Percentiles rank a stretch among this genome's conserved stretches.
phyloP scores from a whole-genome alignment of 257 asterid species.

The Misopates orontium region DNA sequence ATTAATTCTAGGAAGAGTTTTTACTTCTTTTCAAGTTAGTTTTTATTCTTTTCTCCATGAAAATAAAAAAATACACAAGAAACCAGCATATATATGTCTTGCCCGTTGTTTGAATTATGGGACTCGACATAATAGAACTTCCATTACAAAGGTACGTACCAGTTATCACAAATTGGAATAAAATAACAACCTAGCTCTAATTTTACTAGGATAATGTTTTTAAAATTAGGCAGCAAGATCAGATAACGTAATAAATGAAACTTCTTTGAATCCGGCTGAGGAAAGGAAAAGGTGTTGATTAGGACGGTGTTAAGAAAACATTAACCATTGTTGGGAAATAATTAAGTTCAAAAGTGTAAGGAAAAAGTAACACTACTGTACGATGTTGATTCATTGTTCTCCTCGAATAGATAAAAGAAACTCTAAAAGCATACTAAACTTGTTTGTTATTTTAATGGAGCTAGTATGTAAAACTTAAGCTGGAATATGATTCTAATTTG shows the following conservation, averaged over 20 bases:
- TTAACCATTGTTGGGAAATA: background rate
- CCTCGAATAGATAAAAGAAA: slow-evolving; percentile 16
- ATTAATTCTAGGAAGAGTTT: too few species aligned
- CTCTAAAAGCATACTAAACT: background rate
- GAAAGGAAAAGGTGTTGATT: slow-evolving; percentile 1
- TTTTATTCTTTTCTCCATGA: too few species aligned
- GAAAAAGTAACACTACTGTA: background rate
- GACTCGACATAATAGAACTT: too few species aligned
- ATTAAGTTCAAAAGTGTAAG: background rate
- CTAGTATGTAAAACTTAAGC: slow-evolving; percentile 24
- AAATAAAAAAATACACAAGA: too few species aligned
- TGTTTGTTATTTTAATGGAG: background rate
- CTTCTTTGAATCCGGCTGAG: background rate
- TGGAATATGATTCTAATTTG: slow-evolving; percentile 48
- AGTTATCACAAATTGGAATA: background rate
- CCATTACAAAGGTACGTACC: too few species aligned
- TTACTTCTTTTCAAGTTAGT: too few species aligned
- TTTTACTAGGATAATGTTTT: background rate
- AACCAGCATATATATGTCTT: too few species aligned
- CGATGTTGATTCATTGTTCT: slow-evolving; percentile 31
- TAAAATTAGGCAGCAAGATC: background rate
- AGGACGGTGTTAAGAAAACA: background rate
- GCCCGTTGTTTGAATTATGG: too few species aligned
- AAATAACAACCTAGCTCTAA: background rate
- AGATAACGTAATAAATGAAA: too few species aligned